Evolutionary conservation across 2,329 filamentous ascomycete species (phyloP), one percentile per base, ranked within the genome.

Genomic region (Akanthomyces uredinophilus): DNA sequence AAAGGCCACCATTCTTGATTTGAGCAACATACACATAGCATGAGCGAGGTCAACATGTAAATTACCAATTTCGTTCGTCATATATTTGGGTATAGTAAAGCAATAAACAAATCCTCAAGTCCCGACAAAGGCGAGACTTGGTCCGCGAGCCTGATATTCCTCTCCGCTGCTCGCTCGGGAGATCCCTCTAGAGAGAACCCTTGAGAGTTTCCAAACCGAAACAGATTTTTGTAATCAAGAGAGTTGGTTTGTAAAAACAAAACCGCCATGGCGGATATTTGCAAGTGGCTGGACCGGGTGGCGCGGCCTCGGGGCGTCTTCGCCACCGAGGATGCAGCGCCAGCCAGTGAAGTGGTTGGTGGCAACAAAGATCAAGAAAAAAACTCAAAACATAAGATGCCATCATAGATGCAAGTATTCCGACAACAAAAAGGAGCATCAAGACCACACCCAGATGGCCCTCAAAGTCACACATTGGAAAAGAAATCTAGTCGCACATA

Each of bases 71-170:
- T 51, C 60, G 35, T 56, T 55, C 44, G 44, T 61, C 60, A 55
- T 61, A 24, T 55, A 56, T 49, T 61, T 61, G 60, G 60, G 60
- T 61, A 61, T 61, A 61, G 32, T 49, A 35, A 60, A 61, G 24
- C 39, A 61, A 61, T 43, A 54, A 61, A 61, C 46, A 53, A 58
- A 61, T 35, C 5, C 24, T 22, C 37, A 43, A 16, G 49, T 14
- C 47, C 13, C 44, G 47, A 5, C 41, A 11, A 11, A 39, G 2
- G 16, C 37, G 46, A 22, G 24, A 32, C 47, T 52, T 29, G 35
- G 18, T 41, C 16, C 35, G 37, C 56, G 24, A 44, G 41, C 27
- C 22, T 5, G n/a, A 32, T 39, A 8, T 22, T 43, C 14, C 24
- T 27, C 22, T 51, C 24, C 37, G 11, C 47, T 35, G 53, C 39